Evolutionary conservation across 2,329 filamentous ascomycete species (phyloP).

Genomic region (Fusarium tuaranense): DNA sequence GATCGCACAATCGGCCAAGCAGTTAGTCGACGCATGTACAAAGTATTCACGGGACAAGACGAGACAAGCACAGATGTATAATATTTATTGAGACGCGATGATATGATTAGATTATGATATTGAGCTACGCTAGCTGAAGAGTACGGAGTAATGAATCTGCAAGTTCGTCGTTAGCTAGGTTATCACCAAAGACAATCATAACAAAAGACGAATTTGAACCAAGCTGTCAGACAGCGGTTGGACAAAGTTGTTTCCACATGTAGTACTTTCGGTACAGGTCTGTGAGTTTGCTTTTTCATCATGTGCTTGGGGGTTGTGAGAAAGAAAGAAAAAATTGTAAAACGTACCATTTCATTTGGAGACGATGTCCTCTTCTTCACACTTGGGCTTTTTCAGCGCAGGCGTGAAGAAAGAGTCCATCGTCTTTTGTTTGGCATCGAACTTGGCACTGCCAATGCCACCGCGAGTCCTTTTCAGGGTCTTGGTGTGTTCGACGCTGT

Average conservation of each 20-base stretch:
- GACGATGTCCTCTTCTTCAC: slow-evolving; percentile 38
- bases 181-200: slow-evolving; percentile 39
- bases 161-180: slow-evolving; percentile 39
- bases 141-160: slow-evolving; percentile 9
- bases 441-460: slow-evolving; percentile 82
- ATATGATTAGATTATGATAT: slow-evolving; percentile 15
- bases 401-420: slow-evolving; percentile 81
- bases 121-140: slow-evolving; percentile 3
- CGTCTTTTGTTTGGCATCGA: slow-evolving; percentile 80
- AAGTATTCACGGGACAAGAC: slow-evolving; percentile 70
- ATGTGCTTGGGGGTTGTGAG: slow-evolving; percentile 53
- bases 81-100: slow-evolving; percentile 19
- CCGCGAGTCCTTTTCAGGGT: slow-evolving; percentile 83
- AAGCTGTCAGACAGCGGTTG: slow-evolving; percentile 83
- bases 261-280: slow-evolving; percentile 81
- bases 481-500: slow-evolving; percentile 77
- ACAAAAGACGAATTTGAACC: slow-evolving; percentile 29
- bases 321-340: slow-evolving; percentile 25
- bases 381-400: slow-evolving; percentile 42
- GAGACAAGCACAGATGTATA: slow-evolving; percentile 65
- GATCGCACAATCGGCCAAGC: slow-evolving; percentile 68
- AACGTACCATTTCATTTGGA: slow-evolving; percentile 54
- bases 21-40: slow-evolving; percentile 69
- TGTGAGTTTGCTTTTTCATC: slow-evolving; percentile 82
- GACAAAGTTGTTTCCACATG: slow-evolving; percentile 79